phyloP scores from a whole-genome alignment of 2,329 filamentous ascomycete species.

The Penicillium sp. region DNA sequence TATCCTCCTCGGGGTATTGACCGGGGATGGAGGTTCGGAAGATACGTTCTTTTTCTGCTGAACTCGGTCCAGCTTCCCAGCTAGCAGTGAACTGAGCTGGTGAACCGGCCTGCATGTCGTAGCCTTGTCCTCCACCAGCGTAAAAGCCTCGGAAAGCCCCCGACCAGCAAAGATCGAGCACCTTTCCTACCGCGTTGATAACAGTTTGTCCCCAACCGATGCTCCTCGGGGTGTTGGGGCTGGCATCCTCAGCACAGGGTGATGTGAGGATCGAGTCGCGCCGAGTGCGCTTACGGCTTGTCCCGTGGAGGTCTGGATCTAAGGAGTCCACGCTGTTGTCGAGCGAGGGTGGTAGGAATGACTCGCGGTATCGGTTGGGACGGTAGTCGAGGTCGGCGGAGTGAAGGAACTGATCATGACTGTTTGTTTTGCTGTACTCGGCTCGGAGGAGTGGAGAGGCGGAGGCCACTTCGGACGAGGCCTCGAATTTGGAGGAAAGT shows the following conservation, averaged over 20 bases:
- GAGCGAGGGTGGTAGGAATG: conserved; percentile 33
- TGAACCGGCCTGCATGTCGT: conserved; percentile 58
- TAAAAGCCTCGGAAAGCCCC: conserved; percentile 81
- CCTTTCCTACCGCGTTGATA: conserved; percentile 62
- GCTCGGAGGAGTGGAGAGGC: conserved; percentile 48
- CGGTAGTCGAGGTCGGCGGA: conserved; percentile 49
- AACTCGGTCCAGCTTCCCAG: conserved; percentile 37
- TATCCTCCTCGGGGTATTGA: conserved; percentile 59
- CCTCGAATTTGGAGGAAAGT: conserved; percentile 33
- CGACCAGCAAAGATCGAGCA: conserved; percentile 81
- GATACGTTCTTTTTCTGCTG: conserved; percentile 37
- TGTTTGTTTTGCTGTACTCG: conserved; percentile 46
- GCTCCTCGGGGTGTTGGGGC: conserved; percentile 23
- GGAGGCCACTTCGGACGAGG: conserved; percentile 36
- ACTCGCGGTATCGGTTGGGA: conserved; percentile 50
- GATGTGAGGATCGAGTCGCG: conserved; percentile 39
- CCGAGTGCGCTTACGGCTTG: conserved; percentile 42
- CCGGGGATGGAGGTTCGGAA: conserved; percentile 59
- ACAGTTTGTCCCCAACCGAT: conserved; percentile 51
- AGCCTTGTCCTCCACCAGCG: conserved; percentile 79
- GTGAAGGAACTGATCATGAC: conserved; percentile 33
- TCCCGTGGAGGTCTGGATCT: conserved; percentile 27
- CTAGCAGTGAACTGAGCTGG: conserved; percentile 32
- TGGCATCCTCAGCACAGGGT: conserved; percentile 24
- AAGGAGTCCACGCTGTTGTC: conserved; percentile 37